Conservation (phyloP, 2,329 filamentous ascomycete genomes). For the Zasmidium citrigriseum region DNA sequence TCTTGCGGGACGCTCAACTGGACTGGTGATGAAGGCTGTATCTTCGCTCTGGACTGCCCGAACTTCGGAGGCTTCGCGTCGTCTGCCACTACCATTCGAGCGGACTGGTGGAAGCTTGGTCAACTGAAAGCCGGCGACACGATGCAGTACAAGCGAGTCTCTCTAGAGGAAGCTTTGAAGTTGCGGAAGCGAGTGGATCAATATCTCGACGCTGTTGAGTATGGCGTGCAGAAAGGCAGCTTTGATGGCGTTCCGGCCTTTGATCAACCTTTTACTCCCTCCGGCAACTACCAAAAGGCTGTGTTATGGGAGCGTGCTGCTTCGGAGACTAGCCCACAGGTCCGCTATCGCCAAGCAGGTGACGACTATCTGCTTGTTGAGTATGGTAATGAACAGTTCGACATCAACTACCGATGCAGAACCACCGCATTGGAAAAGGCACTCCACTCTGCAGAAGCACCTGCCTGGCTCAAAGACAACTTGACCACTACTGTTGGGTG, state of each 20-base stretch:
- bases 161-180: constrained; percentile 54
- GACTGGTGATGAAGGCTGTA: constrained; percentile 62
- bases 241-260: constrained; percentile 39
- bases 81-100: constrained; percentile 57
- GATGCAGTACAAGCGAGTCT: constrained; percentile 52
- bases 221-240: constrained; percentile 38
- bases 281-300: constrained; percentile 29
- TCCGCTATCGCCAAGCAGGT: constrained; percentile 40
- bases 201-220: constrained; percentile 48
- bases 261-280: constrained; percentile 23
- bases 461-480: constrained; percentile 39
- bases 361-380: constrained; percentile 59
- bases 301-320: constrained; percentile 33
- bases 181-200: constrained; percentile 45
- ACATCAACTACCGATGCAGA: constrained; percentile 59
- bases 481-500: constrained; percentile 56
- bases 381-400: constrained; percentile 55
- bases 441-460: constrained; percentile 44
- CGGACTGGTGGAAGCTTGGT: constrained; percentile 63
- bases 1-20: constrained; percentile 60
- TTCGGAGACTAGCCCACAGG: constrained; percentile 29
- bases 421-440: constrained; percentile 56
- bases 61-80: constrained; percentile 64
- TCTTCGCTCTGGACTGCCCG: constrained; percentile 61
- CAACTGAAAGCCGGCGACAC: constrained; percentile 62